Percentiles rank a stretch among this genome's conserved stretches.
phyloP scores from a whole-genome alignment of 768 basidiomycete species.

The Xanthoconium purpureum region DNA sequence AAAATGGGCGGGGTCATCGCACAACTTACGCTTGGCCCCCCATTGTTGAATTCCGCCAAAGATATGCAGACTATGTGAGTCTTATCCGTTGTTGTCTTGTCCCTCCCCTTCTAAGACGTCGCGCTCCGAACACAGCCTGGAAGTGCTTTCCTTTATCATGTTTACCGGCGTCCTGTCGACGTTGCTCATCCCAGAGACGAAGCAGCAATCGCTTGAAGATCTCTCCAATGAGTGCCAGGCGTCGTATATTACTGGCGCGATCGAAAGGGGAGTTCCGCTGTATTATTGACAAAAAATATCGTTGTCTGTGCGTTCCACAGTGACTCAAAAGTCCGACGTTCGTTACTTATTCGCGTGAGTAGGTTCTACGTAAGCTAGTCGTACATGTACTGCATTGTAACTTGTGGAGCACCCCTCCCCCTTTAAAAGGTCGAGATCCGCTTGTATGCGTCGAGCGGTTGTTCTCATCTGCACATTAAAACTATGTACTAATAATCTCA shows the following conservation, averaged over 20 bases:
- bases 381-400: not conserved
- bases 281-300: not conserved
- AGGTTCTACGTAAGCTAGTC: not conserved
- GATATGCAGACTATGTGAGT: slow-evolving; percentile 69
- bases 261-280: slow-evolving; percentile 15
- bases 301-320: not conserved
- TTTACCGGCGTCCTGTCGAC: slow-evolving; percentile 81
- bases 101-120: not conserved
- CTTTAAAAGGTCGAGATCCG: no score
- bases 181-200: slow-evolving; percentile 80
- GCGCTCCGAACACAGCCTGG: slow-evolving; percentile 41
- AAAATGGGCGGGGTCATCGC: slow-evolving; percentile 76
- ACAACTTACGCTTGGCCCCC: slow-evolving; percentile 68
- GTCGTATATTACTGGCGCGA: slow-evolving; percentile 43
- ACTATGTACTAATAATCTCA: no score
- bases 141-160: slow-evolving; percentile 84
- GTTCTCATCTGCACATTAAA: no score
- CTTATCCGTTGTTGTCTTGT: not conserved
- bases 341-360: not conserved
- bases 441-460: no score
- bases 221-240: slow-evolving; percentile 71
- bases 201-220: slow-evolving; percentile 57
- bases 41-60: slow-evolving; percentile 50
- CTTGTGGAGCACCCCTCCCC: no score
- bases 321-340: no score